Evolutionary conservation across 2,329 filamentous ascomycete genomes (phyloP).

Genomic region (Phialemoniopsis sp.): DNA sequence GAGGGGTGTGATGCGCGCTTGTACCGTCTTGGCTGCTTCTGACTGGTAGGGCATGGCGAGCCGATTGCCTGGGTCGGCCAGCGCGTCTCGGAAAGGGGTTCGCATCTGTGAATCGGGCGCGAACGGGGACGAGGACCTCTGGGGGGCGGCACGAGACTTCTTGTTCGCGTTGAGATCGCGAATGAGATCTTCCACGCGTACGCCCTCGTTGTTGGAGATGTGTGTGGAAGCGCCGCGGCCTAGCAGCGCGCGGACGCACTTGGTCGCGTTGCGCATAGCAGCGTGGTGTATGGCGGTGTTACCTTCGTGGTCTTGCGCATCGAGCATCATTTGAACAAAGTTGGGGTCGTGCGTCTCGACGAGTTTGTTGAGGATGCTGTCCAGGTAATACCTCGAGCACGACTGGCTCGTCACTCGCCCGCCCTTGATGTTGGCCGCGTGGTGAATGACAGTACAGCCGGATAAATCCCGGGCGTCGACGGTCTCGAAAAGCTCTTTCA

Average conservation of each 20-base stretch:
- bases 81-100: constrained; percentile 47
- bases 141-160: constrained; percentile 61
- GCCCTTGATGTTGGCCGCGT: constrained; percentile 84
- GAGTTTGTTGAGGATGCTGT: constrained; percentile 84
- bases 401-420: constrained; percentile 79
- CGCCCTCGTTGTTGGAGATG: constrained; percentile 74
- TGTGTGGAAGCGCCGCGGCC: constrained; percentile 79
- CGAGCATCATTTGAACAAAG: constrained; percentile 73
- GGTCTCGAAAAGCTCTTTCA: constrained; percentile 79
- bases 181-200: constrained; percentile 82
- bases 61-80: constrained; percentile 37
- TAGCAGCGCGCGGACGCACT: constrained; percentile 78
- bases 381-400: constrained; percentile 89
- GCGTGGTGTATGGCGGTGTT: constrained; percentile 78
- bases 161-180: constrained; percentile 67
- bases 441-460: constrained; percentile 87
- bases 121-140: constrained; percentile 73
- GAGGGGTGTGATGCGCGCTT: constrained; percentile 64
- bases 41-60: constrained; percentile 45
- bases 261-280: constrained; percentile 80
- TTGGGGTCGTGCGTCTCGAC: constrained; percentile 72
- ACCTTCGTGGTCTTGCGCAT: constrained; percentile 78
- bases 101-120: constrained; percentile 57
- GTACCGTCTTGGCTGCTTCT: constrained; percentile 64
- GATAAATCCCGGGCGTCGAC: constrained; percentile 75